Conservation (phyloP, 2,329 filamentous ascomycete genomes). For the Arthrobotrys conoides region DNA sequence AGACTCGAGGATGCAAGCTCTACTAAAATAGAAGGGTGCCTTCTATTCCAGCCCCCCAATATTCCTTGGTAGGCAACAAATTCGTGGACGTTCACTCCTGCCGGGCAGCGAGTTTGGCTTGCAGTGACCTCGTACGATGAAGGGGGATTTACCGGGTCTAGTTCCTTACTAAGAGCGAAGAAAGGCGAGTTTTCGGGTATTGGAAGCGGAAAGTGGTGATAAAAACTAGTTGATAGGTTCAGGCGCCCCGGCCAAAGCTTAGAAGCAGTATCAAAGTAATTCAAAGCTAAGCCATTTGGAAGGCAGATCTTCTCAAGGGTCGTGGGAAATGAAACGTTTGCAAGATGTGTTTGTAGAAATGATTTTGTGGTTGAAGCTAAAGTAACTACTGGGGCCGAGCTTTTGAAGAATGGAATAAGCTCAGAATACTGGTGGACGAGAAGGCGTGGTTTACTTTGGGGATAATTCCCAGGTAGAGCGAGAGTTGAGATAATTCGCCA, state of each 20-base stretch:
- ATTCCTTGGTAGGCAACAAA: constrained; percentile 71
- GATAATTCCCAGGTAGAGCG: constrained; percentile 29
- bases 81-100: constrained; percentile 70
- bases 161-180: constrained; percentile 63
- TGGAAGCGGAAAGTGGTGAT: constrained; percentile 68
- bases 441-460: constrained; percentile 62
- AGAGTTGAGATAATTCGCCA: constrained; percentile 66
- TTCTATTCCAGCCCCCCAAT: constrained; percentile 68
- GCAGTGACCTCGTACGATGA: constrained; percentile 73
- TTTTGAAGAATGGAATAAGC: constrained; percentile 63
- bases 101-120: constrained; percentile 70
- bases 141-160: constrained; percentile 65
- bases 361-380: constrained; percentile 70
- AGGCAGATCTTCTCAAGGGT: constrained; percentile 68
- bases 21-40: constrained; percentile 70
- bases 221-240: constrained; percentile 67
- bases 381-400: constrained; percentile 63
- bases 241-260: constrained; percentile 67
- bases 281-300: constrained; percentile 69
- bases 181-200: constrained; percentile 68
- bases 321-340: constrained; percentile 67
- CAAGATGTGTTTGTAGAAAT: constrained; percentile 70
- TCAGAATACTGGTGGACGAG: constrained; percentile 66
- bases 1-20: constrained; percentile 72
- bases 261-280: constrained; percentile 69